These are phyloP conservation scores for Paramecium biaurelia DNA, from an alignment of 73 alveolate species.

Conservation along the genomic window DNA sequence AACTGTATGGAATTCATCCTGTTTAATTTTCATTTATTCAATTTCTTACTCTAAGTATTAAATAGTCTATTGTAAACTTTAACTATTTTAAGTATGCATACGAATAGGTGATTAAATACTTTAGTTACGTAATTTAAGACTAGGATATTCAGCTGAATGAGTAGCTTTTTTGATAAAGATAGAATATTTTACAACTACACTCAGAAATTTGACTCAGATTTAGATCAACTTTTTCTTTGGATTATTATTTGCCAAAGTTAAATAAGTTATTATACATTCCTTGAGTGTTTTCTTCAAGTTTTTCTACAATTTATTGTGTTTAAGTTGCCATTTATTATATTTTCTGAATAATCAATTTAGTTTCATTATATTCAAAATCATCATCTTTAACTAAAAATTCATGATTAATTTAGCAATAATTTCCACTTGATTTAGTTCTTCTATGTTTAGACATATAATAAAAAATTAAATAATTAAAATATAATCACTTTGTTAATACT, in stretches of 20 bases:
- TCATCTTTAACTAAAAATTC: constrained; percentile 1
- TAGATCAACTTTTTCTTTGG: neutral
- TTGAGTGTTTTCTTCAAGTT: neutral
- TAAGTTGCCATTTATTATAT: neutral
- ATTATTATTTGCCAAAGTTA: neutral
- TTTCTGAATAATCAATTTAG: neutral
- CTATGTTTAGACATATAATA: constrained; percentile 41
- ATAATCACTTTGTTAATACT: neutral
- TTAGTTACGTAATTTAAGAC: neutral
- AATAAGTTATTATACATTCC: constrained; percentile 21
- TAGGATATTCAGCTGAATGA: neutral
- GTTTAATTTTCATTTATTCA: neutral
- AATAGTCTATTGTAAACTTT: neutral
- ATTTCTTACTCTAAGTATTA: constrained; percentile 18
- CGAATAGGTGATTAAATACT: neutral
- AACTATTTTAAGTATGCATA: neutral
- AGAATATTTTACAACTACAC: neutral
- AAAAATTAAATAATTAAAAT: neutral
- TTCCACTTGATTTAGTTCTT: constrained; percentile 38
- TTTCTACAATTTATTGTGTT: neutral
- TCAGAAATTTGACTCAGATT: constrained; percentile 19
- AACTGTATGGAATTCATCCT: neutral
- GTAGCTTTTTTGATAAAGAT: neutral
- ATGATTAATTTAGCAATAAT: neutral
- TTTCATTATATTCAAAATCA: constrained; percentile 17